phyloP scores from a whole-genome alignment of 257 asterid genomes.

The Coffea canephora region DNA sequence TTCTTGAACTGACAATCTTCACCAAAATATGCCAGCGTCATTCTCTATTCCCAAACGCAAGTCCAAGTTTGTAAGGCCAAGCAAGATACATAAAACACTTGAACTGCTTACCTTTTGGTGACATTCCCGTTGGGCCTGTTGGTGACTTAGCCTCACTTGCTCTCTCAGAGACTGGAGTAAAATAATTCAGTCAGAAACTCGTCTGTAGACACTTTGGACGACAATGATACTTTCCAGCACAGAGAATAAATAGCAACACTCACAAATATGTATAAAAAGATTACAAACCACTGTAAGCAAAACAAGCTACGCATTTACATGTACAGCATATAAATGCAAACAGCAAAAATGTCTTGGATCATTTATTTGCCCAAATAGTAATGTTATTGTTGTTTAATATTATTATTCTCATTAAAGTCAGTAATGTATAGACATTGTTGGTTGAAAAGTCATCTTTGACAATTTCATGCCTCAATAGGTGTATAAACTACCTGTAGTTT shows the following conservation, averaged over 20 bases:
- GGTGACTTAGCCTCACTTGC: conserved; percentile 64
- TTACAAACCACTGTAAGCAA: background rate
- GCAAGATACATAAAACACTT: background rate
- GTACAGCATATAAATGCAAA: background rate
- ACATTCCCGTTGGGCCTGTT: conserved; percentile 65
- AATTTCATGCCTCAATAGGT: background rate
- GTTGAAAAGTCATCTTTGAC: background rate
- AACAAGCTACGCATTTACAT: background rate
- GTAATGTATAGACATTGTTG: background rate
- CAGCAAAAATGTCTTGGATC: no score
- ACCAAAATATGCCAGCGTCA: background rate
- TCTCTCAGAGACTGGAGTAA: conserved; percentile 57
- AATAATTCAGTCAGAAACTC: conserved; percentile 1
- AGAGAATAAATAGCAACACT: background rate
- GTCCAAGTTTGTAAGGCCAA: background rate
- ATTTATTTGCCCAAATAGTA: no score
- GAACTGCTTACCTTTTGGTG: conserved; percentile 61
- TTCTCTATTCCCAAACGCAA: background rate
- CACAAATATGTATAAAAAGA: background rate
- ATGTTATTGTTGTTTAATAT: background rate
- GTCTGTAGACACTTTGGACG: background rate
- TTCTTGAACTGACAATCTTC: background rate
- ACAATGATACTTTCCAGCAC: background rate
- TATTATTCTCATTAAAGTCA: no score
- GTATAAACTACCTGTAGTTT: conserved; percentile 62